Conservation (phyloP, 2,329 filamentous ascomycete species). For the Daldinia eschscholtzii region DNA sequence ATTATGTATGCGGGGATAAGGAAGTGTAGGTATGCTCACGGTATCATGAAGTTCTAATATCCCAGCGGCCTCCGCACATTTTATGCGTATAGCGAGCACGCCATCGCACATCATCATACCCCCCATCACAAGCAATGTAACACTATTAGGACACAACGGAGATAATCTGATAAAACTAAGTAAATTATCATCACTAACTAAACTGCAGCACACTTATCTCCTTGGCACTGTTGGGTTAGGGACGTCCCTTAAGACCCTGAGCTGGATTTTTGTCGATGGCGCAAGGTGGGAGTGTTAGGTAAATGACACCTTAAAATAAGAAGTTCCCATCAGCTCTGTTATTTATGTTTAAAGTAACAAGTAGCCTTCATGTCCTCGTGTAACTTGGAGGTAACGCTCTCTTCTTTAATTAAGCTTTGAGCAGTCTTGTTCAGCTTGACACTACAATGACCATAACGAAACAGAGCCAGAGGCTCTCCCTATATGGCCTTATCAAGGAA, state of each 20-base stretch:
- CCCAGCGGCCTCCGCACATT: slow-evolving; percentile 18
- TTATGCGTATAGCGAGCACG: slow-evolving; percentile 35
- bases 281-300: not conserved
- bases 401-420: slow-evolving; percentile 8
- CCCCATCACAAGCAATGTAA: slow-evolving; percentile 29
- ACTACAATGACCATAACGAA: slow-evolving; percentile 31
- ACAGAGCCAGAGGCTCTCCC: slow-evolving; percentile 17
- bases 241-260: slow-evolving; percentile 1
- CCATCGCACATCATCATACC: slow-evolving; percentile 43
- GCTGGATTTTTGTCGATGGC: slow-evolving; percentile 2
- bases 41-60: slow-evolving; percentile 4
- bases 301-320: slow-evolving; percentile 4
- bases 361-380: not conserved
- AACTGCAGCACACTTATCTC: not conserved
- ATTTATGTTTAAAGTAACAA: not conserved
- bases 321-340: not conserved
- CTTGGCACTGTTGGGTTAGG: slow-evolving; percentile 3
- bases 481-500: slow-evolving; percentile 49
- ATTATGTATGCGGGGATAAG: slow-evolving; percentile 38
- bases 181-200: not conserved
- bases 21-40: slow-evolving; percentile 12
- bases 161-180: slow-evolving; percentile 16
- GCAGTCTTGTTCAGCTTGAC: not conserved
- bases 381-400: not conserved
- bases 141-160: slow-evolving; percentile 14